phyloP scores from a whole-genome alignment of 139 green algal species.

The Mychonastes homosphaera region DNA sequence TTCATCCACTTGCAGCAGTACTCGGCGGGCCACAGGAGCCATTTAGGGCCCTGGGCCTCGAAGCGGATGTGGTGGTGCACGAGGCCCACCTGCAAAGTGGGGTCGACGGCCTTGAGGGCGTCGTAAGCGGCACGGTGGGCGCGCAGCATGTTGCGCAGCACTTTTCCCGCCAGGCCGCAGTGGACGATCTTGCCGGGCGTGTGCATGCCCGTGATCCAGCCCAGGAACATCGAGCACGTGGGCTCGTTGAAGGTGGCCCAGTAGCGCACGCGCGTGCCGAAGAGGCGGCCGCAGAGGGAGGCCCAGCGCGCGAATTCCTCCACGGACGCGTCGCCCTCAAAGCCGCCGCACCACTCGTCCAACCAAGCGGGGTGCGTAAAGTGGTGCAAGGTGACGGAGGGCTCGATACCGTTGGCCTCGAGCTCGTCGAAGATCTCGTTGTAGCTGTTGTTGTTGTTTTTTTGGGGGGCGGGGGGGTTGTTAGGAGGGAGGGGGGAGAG shows the following conservation, averaged over 20 bases:
- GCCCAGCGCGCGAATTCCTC: constrained; percentile 57
- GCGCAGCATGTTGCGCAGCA: constrained; percentile 9
- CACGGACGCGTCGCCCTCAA: constrained; percentile 63
- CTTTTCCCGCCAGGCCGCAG: constrained; percentile 19
- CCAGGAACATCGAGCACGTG: constrained; percentile 50
- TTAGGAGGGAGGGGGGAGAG: not conserved
- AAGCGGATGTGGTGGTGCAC: constrained; percentile 58
- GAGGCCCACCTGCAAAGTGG: constrained; percentile 31
- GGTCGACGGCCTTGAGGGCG: constrained; percentile 42
- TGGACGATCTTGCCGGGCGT: constrained; percentile 47
- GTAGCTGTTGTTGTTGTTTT: constrained; percentile 30
- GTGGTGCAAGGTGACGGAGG: constrained; percentile 73
- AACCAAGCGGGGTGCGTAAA: constrained; percentile 71
- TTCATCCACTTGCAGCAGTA: constrained; percentile 32
- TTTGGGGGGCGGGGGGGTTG: not conserved
- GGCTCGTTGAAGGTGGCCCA: constrained; percentile 87
- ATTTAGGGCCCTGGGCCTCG: constrained; percentile 16
- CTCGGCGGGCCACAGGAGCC: too few relatives aligned
- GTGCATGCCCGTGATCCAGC: constrained; percentile 56
- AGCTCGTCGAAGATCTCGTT: constrained; percentile 43
- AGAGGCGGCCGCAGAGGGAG: constrained; percentile 42
- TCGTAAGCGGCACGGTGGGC: constrained; percentile 36
- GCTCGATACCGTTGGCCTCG: constrained; percentile 38
- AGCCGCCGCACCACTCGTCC: constrained; percentile 64
- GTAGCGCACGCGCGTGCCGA: constrained; percentile 41